phyloP scores from a whole-genome alignment of 106 monocot species.

The Dactylorhiza incarnata region DNA sequence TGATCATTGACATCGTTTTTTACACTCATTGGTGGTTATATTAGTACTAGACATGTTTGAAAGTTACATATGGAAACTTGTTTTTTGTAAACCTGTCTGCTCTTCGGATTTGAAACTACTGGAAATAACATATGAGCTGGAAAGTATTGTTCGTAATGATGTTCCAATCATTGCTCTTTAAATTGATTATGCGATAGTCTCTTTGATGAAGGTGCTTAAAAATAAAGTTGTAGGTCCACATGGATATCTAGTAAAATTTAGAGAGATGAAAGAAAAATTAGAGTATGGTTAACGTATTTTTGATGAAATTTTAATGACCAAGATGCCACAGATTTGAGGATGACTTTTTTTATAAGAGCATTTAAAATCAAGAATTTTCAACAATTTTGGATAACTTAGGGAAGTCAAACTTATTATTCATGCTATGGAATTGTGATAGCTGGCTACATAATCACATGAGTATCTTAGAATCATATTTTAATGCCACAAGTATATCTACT shows the following conservation, averaged over 20 bases:
- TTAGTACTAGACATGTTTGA: neutral
- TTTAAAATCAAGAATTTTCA: no score
- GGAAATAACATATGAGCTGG: neutral
- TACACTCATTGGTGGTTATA: neutral
- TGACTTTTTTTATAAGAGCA: no score
- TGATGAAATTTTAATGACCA: neutral
- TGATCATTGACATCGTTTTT: neutral
- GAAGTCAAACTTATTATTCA: neutral
- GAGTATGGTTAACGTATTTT: neutral
- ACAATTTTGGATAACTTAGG: no score
- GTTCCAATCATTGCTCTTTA: neutral
- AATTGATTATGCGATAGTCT: neutral
- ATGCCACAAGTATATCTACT: neutral
- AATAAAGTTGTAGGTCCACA: neutral
- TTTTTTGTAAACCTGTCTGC: no score
- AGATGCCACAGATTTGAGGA: neutral
- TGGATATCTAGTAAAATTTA: neutral
- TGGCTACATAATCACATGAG: neutral
- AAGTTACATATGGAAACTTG: no score
- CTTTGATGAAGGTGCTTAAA: neutral
- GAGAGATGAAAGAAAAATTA: neutral
- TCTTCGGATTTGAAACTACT: neutral
- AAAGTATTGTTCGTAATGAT: neutral
- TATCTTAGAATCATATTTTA: neutral
- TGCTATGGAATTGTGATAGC: neutral